Evolutionary conservation across 345 rosid genomes (phyloP).

Genomic region (Hypericum perforatum): DNA sequence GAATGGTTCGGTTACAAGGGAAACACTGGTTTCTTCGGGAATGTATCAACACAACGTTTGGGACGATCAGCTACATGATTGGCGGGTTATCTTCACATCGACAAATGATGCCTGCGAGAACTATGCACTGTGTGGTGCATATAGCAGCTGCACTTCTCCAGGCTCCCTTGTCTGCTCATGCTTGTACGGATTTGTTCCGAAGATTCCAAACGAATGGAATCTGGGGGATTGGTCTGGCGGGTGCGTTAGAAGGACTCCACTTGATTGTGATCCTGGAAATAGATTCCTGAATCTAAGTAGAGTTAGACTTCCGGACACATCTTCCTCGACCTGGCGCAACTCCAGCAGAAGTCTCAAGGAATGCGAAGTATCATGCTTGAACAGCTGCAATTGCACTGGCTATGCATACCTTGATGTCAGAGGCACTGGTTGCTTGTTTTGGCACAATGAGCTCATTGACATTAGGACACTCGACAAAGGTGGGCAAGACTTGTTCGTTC

Average conservation of each 20-base stretch:
- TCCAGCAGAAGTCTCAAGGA: neutral
- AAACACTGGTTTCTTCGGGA: neutral
- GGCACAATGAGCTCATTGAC: conserved; percentile 4
- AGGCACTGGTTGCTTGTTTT: neutral
- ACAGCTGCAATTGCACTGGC: neutral
- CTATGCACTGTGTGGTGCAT: conserved; percentile 5
- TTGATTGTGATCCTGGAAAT: neutral
- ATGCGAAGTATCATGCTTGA: neutral
- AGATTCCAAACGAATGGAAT: neutral
- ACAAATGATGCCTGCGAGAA: conserved; percentile 6
- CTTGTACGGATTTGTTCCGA: conserved; percentile 11
- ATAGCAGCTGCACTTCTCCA: conserved; percentile 8
- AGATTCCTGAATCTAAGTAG: neutral
- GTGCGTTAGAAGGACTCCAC: conserved; percentile 6
- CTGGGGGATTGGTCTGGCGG: conserved; percentile 2
- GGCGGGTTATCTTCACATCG: neutral
- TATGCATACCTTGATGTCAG: neutral
- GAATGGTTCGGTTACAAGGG: neutral
- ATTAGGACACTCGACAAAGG: neutral
- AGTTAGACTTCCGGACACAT: conserved; percentile 1
- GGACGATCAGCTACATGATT: neutral
- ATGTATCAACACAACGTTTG: conserved; percentile 1
- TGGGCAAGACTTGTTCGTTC: neutral
- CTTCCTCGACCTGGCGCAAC: neutral
- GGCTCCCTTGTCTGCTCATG: conserved; percentile 5